Conservation (phyloP, 2,329 filamentous ascomycete genomes). For the Scedosporium boydii region DNA sequence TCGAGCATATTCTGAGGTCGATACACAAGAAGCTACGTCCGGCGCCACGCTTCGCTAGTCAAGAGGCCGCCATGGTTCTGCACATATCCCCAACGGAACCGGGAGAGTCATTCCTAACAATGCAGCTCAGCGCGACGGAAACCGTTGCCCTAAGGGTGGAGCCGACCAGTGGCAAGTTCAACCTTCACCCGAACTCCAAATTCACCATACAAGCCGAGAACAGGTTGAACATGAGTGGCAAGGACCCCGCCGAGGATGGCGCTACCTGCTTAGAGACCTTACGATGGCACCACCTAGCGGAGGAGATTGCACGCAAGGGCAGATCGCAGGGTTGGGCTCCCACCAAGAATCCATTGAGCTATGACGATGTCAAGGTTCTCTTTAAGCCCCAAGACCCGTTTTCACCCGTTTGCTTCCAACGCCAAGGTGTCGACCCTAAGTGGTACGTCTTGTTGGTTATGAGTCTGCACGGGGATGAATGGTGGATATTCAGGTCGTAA, state of each 20-base stretch:
- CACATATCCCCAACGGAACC: constrained; percentile 52
- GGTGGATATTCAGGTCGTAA: constrained; percentile 65
- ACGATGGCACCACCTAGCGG: constrained; percentile 50
- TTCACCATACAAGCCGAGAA: constrained; percentile 49
- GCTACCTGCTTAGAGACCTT: constrained; percentile 49
- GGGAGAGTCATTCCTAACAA: constrained; percentile 54
- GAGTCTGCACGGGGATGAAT: constrained; percentile 63
- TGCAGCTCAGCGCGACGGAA: constrained; percentile 43
- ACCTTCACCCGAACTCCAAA: constrained; percentile 55
- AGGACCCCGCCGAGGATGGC: constrained; percentile 48
- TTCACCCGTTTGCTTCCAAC: constrained; percentile 59
- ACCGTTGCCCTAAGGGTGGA: constrained; percentile 51
- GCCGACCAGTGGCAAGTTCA: constrained; percentile 66
- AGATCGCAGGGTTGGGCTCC: constrained; percentile 56
- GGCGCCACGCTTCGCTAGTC: constrained; percentile 51
- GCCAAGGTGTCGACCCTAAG: constrained; percentile 57
- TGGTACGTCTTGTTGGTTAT: constrained; percentile 68
- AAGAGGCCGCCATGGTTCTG: constrained; percentile 49
- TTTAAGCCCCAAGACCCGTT: constrained; percentile 55
- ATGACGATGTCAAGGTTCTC: constrained; percentile 48
- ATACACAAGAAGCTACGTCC: constrained; percentile 52
- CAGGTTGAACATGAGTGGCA: constrained; percentile 49
- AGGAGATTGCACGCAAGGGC: constrained; percentile 51
- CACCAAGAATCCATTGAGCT: constrained; percentile 35
- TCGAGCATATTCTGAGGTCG: constrained; percentile 58